Evolutionary conservation across 2,329 filamentous ascomycete species (phyloP).

Genomic region (Emmonsia crescens): DNA sequence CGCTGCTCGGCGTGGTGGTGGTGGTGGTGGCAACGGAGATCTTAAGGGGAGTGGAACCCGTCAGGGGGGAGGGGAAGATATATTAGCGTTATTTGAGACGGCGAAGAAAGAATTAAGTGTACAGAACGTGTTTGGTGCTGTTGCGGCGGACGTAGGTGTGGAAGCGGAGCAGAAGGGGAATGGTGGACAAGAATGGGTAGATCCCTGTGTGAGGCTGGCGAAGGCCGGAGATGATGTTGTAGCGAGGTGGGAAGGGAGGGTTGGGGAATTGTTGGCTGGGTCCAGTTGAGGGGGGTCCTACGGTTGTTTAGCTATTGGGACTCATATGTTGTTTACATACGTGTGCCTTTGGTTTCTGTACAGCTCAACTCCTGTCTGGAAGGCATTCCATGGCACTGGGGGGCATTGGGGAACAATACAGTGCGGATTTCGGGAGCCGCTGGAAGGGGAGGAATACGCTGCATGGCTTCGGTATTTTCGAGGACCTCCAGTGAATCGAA

Average conservation of each 20-base stretch:
- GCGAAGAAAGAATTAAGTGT: slow-evolving; percentile 13
- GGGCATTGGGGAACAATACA: not conserved
- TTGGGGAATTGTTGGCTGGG: slow-evolving; percentile 44
- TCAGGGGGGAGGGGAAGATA: slow-evolving; percentile 9
- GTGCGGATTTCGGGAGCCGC: not conserved
- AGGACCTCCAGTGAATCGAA: not conserved
- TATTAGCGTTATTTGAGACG: slow-evolving; percentile 21
- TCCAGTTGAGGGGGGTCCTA: not conserved
- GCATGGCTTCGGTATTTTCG: not conserved
- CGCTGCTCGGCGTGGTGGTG: not conserved
- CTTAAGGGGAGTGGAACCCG: not conserved
- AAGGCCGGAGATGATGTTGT: slow-evolving; percentile 11
- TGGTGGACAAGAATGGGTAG: not conserved
- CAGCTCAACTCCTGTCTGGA: not conserved
- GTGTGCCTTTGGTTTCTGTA: not conserved
- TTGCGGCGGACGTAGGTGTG: not conserved
- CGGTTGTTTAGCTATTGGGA: not conserved
- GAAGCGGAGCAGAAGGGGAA: slow-evolving; percentile 1
- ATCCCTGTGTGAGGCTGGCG: slow-evolving; percentile 7
- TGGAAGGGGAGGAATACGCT: no score
- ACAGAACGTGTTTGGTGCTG: slow-evolving; percentile 10
- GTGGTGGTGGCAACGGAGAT: slow-evolving; percentile 5
- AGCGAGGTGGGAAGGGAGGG: slow-evolving; percentile 11
- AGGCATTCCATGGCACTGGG: not conserved
- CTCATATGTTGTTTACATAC: not conserved